Evolutionary conservation across 2,329 filamentous ascomycete species (phyloP), one percentile per base, ranked within the genome.

Genomic region (Cryphonectria nitschkei): DNA sequence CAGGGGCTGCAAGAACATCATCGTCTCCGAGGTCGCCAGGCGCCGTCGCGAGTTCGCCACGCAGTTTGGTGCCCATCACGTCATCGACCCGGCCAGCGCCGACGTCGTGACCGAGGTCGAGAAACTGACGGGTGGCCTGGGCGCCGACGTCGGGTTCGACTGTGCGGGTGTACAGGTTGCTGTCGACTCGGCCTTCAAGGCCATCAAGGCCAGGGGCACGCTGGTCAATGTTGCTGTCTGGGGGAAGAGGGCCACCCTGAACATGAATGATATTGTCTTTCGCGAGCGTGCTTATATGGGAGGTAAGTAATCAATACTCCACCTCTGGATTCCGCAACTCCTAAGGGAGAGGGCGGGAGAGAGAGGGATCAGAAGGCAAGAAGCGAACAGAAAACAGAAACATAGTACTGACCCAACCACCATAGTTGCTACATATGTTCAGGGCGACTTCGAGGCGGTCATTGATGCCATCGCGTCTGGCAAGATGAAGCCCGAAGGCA

Each of bases 1-100:
- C 2, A 81, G 83, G 22, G 85, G 85, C 0, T 85, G 83, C 0
- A 82, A 82, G 32, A 83, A 83, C 26, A 87, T 91, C 41, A 87
- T 91, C 62, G 84, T 89, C 22, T 84, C 84, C 13, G 89, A 91
- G 76, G 79, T 89, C 0, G 85, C 85, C 0, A 78, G 78, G 4
- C 80, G 81, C 41, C 80, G 89, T 19, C 84, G 87, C 74, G 78
- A 81, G 13, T 86, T 88, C 63, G 86, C 87, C 0, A 79, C 74
- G 43, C 78, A 85, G 2, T 88, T 88, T 71, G 88, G 89, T 2
- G 89, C 88, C 70, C 68, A 72, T 46, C 61, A 70, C 43, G 68
- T 74, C 37, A 68, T 74, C 60, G 69, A 74, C 43, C 72, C 72
- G 7, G 65, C 70, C 3, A 65, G 68, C 8, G 63, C 72, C 22